Conservation (phyloP, 208 protist genomes). For the Leishmania lainsoni region DNA sequence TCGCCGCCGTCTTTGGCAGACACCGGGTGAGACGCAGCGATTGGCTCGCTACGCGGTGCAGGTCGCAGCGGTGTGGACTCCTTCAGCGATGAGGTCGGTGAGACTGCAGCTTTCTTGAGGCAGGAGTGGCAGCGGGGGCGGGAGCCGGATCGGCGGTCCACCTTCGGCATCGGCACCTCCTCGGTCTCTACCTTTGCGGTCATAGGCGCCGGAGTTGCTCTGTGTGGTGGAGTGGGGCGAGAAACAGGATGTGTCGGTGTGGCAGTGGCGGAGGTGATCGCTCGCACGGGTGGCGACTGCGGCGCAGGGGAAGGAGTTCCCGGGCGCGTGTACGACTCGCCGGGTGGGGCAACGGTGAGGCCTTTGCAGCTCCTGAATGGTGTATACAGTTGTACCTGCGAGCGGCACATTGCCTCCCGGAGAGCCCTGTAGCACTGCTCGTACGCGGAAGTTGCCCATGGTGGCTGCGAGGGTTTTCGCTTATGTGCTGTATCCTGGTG, state of each 20-base stretch:
- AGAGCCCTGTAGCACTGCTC: constrained; percentile 19
- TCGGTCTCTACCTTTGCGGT: neutral
- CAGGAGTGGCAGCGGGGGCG: constrained; percentile 8
- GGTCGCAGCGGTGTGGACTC: neutral
- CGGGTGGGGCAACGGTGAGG: neutral
- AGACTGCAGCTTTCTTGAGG: constrained; percentile 1
- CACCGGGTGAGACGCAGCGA: neutral
- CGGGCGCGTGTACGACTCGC: neutral
- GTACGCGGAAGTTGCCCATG: constrained; percentile 12
- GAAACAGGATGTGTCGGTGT: neutral
- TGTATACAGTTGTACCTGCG: neutral
- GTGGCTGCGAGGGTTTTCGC: neutral
- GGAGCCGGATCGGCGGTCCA: constrained; percentile 2
- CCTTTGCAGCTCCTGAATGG: neutral
- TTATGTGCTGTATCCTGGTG: neutral
- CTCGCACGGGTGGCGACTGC: neutral
- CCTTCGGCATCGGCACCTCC: constrained; percentile 11
- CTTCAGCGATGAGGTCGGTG: neutral
- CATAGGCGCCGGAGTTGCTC: neutral
- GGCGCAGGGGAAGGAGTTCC: neutral
- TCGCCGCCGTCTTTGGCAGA: neutral
- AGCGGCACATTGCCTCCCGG: neutral
- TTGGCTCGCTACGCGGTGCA: neutral
- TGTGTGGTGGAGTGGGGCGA: neutral
- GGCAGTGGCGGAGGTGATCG: neutral